A percentile compares a stretch with the other conserved stretches of the same genome.
phyloP scores from a whole-genome alignment of 1,284 basidiomycete species.

The Ganoderma sp. region DNA sequence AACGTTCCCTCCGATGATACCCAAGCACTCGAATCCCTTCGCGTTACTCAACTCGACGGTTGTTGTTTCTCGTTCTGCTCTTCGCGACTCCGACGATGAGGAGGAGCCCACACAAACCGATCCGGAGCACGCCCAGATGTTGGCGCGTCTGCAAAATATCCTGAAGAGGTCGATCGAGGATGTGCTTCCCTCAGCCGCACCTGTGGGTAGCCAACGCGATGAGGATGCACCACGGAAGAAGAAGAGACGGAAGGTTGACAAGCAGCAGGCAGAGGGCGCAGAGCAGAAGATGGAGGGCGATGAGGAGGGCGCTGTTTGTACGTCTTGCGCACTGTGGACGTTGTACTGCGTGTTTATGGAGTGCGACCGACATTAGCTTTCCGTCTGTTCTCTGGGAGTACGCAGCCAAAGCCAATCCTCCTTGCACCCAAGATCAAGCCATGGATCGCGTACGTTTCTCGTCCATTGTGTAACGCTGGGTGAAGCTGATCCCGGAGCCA shows the following conservation, averaged over 20 bases:
- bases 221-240: constrained; percentile 21
- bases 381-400: constrained; percentile 40
- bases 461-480: background rate
- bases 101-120: constrained; percentile 11
- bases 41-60: constrained; percentile 23
- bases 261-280: constrained; percentile 3
- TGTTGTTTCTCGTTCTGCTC: constrained; percentile 34
- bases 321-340: constrained; percentile 3
- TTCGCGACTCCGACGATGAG: constrained; percentile 31
- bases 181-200: constrained; percentile 13
- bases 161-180: constrained; percentile 39
- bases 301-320: constrained; percentile 22
- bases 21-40: constrained; percentile 35
- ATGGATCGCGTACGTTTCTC: constrained; percentile 32
- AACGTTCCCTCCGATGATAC: constrained; percentile 26
- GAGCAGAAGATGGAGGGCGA: constrained; percentile 10
- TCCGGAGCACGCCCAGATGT: constrained; percentile 28
- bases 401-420: constrained; percentile 36
- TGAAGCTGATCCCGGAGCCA: constrained; percentile 16
- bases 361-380: constrained; percentile 34
- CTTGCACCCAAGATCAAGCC: constrained; percentile 38
- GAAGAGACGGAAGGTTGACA: constrained; percentile 22
- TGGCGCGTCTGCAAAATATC: constrained; percentile 36
- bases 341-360: background rate
- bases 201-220: background rate